Evolutionary conservation across 2,329 filamentous ascomycete genomes (phyloP).

Genomic region (Arthrobotrys conoides): DNA sequence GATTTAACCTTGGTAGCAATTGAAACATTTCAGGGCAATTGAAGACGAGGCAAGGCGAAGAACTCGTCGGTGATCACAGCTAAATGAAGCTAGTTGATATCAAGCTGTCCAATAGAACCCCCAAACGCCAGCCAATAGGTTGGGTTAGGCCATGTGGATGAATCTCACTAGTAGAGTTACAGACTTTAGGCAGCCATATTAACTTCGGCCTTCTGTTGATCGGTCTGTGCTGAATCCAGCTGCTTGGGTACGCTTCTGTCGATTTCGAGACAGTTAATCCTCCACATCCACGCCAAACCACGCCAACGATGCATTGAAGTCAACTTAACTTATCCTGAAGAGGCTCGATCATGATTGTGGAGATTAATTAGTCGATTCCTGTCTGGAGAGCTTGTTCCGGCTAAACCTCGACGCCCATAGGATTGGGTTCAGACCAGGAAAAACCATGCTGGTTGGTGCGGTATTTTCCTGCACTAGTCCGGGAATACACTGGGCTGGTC

Average conservation of each 20-base stretch:
- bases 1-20: slow-evolving; percentile 31
- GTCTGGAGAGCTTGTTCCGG: slow-evolving; percentile 27
- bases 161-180: slow-evolving; percentile 25
- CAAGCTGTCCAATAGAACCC: slow-evolving; percentile 20
- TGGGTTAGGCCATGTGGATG: slow-evolving; percentile 41
- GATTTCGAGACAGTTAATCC: slow-evolving; percentile 38
- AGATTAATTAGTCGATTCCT: slow-evolving; percentile 47
- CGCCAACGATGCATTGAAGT: neutral
- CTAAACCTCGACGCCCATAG: slow-evolving; percentile 44
- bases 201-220: slow-evolving; percentile 18
- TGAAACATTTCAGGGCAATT: slow-evolving; percentile 39
- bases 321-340: slow-evolving; percentile 40
- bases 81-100: slow-evolving; percentile 22
- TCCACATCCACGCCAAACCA: too few species aligned
- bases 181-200: slow-evolving; percentile 54
- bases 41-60: slow-evolving; percentile 28
- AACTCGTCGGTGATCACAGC: slow-evolving; percentile 33
- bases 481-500: slow-evolving; percentile 10
- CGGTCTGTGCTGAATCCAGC: slow-evolving; percentile 51
- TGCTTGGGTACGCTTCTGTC: slow-evolving; percentile 45
- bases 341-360: slow-evolving; percentile 50
- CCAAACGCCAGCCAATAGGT: slow-evolving; percentile 36
- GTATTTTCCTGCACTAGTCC: slow-evolving; percentile 37
- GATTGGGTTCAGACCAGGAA: slow-evolving; percentile 35
- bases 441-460: slow-evolving; percentile 26